A percentile compares a stretch with the other conserved stretches of the same genome.
Conservation (phyloP, 805 yeast genomes). For the Lipomyces starkeyi region DNA sequence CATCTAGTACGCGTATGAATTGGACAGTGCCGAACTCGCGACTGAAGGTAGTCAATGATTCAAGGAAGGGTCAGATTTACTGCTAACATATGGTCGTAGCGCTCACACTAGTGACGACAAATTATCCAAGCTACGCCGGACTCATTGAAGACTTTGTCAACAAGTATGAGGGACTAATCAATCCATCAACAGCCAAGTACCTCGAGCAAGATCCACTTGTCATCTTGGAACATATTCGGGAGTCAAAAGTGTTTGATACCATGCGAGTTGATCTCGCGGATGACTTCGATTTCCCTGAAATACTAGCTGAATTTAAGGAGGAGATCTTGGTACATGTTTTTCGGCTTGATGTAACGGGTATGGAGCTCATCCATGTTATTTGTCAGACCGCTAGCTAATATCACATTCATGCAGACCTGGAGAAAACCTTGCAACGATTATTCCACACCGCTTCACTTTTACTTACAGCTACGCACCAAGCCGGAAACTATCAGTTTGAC, state of each 20-base stretch:
- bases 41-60: constrained; percentile 42
- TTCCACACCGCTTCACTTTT: constrained; percentile 37
- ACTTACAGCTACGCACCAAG: constrained; percentile 39
- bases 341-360: constrained; percentile 36
- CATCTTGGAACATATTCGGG: constrained; percentile 36
- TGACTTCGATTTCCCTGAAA: constrained; percentile 15
- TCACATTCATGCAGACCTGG: constrained; percentile 12
- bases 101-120: constrained; percentile 19
- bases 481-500: constrained; percentile 38
- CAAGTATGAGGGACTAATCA: constrained; percentile 15
- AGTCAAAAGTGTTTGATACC: constrained; percentile 35
- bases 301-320: constrained; percentile 27
- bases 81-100: constrained; percentile 20
- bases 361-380: no score
- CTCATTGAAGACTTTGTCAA: constrained; percentile 17
- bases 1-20: constrained; percentile 45
- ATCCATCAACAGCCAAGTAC: constrained; percentile 8
- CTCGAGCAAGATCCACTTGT: constrained; percentile 34
- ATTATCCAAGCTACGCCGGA: constrained; percentile 9
- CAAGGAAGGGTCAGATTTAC: not conserved
- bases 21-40: constrained; percentile 46
- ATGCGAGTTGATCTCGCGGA: constrained; percentile 15
- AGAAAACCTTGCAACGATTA: constrained; percentile 34
- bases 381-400: not conserved
- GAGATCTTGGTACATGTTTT: constrained; percentile 31